These are phyloP conservation scores for Paracamarosporium sp. DNA, from an alignment of 2,329 filamentous ascomycete genomes.

Conservation along the genomic window DNA sequence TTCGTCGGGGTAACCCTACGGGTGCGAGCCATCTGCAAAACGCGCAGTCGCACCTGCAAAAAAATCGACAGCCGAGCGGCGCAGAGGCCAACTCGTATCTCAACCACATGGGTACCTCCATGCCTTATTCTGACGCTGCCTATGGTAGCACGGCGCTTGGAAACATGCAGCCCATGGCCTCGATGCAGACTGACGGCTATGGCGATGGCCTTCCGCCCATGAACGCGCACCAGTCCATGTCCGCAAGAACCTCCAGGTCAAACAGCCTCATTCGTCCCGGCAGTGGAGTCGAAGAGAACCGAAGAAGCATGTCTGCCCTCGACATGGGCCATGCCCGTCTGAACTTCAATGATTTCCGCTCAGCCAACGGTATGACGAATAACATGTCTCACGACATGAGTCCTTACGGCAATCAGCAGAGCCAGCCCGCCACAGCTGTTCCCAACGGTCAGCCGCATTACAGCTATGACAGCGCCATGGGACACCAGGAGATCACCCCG, in stretches of 20 bases:
- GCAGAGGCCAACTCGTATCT: slow-evolving; percentile 46
- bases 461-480: slow-evolving; percentile 39
- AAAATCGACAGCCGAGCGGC: slow-evolving; percentile 52
- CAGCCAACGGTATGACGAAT: slow-evolving; percentile 34
- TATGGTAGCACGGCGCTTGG: slow-evolving; percentile 34
- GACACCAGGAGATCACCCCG: slow-evolving; percentile 40
- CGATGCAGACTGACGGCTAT: slow-evolving; percentile 42
- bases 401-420: slow-evolving; percentile 34
- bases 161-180: slow-evolving; percentile 43
- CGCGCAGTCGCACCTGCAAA: slow-evolving; percentile 87
- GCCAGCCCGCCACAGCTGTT: slow-evolving; percentile 26
- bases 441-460: slow-evolving; percentile 35
- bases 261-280: slow-evolving; percentile 56
- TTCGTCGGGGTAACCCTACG: slow-evolving; percentile 92
- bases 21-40: slow-evolving; percentile 94
- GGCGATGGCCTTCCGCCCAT: slow-evolving; percentile 48
- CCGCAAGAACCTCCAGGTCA: slow-evolving; percentile 55
- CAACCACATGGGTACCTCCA: slow-evolving; percentile 42
- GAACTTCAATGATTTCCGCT: slow-evolving; percentile 46
- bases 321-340: slow-evolving; percentile 41
- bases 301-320: slow-evolving; percentile 44
- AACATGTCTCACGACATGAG: slow-evolving; percentile 33
- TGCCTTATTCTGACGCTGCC: slow-evolving; percentile 40
- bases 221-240: slow-evolving; percentile 50
- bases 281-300: slow-evolving; percentile 44